Evolutionary conservation across 805 yeast species (phyloP), one percentile per base, ranked within the genome.

Genomic region (Myxozyma monticola): DNA sequence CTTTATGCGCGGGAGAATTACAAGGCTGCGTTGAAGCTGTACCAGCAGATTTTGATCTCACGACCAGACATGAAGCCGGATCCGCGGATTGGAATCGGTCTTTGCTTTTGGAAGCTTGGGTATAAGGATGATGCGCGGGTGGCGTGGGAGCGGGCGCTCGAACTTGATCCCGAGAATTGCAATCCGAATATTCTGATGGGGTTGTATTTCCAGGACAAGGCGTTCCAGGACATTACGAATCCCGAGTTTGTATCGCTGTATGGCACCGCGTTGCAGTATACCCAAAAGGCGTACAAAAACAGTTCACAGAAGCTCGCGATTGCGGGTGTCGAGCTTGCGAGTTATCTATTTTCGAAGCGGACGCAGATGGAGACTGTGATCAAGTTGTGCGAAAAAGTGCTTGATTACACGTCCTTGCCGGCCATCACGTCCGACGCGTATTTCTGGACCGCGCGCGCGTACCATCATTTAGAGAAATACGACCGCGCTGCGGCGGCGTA

Each of bases 1-100:
- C 70, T 83, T 29, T 84, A 87, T 63, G 78, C 78, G 56, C 85
- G 84, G 66, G 83, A 80, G 53, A 85, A 85, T 64, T 89, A 82
- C 67, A 66, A 76, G 21, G 81, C 77, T 4, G 89, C 96, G 14
- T 76, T 93, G 61, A 84, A 83, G 65, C 67, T 86, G 28, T 93
- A 87, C 69, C 99, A 93, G 72, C 85, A 84, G 57, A 83, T 86
- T 6, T 73, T 93, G 57, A 76, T 83, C 29, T 73, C 83, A 42
- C 83, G 88, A 55, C 97, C 97, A 1, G 43, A 56, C 20, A 65
- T 84, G 31, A 78, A 78, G 60, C 97, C 98, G 3, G 97, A 91
- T 70, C 95, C 97, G 17, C 76, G 99, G 68, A 77, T 93, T 53
- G 99, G 98, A 25, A 80, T 91, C 54, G 99, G 99, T 30, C 71